Conservation (phyloP, 208 protist species). For the Leishmania braziliensis region DNA sequence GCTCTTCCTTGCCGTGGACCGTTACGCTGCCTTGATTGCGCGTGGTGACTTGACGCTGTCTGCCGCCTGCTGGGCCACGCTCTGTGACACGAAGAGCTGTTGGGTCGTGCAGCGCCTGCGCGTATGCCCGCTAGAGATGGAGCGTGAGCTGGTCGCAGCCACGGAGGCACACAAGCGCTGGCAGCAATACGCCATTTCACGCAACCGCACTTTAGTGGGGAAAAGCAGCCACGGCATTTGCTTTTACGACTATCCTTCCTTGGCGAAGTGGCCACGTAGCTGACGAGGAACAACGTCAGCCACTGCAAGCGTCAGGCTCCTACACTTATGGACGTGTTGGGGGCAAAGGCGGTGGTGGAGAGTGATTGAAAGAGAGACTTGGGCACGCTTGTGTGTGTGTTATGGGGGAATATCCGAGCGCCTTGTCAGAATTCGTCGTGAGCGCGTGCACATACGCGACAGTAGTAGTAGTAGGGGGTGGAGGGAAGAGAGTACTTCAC, state of each 20-base stretch:
- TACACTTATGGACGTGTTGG: neutral
- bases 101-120: constrained; percentile 34
- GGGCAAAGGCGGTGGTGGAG: neutral
- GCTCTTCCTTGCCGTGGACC: constrained; percentile 59
- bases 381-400: neutral
- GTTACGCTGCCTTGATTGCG: constrained; percentile 65
- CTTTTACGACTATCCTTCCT: constrained; percentile 27
- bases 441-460: neutral
- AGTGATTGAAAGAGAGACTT: neutral
- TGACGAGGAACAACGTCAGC: neutral
- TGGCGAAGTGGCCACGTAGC: constrained; percentile 13
- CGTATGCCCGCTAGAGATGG: constrained; percentile 47
- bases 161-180: constrained; percentile 46
- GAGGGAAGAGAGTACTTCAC: neutral
- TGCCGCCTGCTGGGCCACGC: constrained; percentile 67
- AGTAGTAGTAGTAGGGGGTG: neutral
- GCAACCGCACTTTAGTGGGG: constrained; percentile 32
- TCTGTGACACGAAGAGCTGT: constrained; percentile 49
- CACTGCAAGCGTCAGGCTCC: neutral
- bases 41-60: constrained; percentile 59
- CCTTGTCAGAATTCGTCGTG: neutral
- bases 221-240: constrained; percentile 26
- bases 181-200: constrained; percentile 18
- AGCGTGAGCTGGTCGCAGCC: constrained; percentile 66
- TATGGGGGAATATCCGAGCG: neutral